These are phyloP conservation scores for Xerocomus spinulosus DNA, from an alignment of 768 basidiomycete genomes.

Conservation along the genomic window DNA sequence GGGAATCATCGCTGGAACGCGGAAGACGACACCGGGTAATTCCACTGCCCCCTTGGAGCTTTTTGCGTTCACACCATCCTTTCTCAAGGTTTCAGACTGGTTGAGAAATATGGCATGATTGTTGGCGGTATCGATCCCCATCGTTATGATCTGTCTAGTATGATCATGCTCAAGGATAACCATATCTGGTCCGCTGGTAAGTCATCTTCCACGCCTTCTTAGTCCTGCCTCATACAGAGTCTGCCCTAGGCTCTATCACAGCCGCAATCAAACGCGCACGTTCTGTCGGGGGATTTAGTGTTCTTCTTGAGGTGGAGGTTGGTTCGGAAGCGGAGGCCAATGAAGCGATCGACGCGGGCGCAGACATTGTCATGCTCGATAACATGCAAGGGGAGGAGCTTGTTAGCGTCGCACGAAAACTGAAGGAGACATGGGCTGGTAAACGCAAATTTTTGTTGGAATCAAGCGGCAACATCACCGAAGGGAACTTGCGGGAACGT, in stretches of 20 bases:
- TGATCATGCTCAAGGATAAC: constrained; percentile 99
- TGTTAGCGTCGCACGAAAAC: constrained; percentile 54
- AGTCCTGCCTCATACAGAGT: constrained; percentile 4
- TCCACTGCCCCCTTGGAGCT: neutral
- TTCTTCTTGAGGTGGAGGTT: constrained; percentile 93
- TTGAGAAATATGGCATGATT: constrained; percentile 98
- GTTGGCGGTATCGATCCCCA: constrained; percentile 96
- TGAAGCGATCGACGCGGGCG: constrained; percentile 95
- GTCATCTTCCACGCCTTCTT: constrained; percentile 9
- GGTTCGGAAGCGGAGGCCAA: constrained; percentile 84
- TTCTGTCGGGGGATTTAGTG: constrained; percentile 84
- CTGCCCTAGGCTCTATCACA: constrained; percentile 74
- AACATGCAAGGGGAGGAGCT: constrained; percentile 82
- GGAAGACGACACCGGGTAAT: constrained; percentile 91
- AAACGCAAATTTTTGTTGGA: constrained; percentile 86
- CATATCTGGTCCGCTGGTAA: constrained; percentile 95
- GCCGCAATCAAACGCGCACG: constrained; percentile 83
- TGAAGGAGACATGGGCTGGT: constrained; percentile 78
- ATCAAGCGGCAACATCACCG: constrained; percentile 93
- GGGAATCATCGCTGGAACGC: constrained; percentile 89
- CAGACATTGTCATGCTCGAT: constrained; percentile 93
- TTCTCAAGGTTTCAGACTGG: constrained; percentile 76
- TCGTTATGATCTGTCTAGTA: constrained; percentile 93
- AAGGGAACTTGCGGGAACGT: constrained; percentile 73
- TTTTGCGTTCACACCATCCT: constrained; percentile 6